phyloP scores from a whole-genome alignment of 306 rosid species.

The Adenanthera pavonina region DNA sequence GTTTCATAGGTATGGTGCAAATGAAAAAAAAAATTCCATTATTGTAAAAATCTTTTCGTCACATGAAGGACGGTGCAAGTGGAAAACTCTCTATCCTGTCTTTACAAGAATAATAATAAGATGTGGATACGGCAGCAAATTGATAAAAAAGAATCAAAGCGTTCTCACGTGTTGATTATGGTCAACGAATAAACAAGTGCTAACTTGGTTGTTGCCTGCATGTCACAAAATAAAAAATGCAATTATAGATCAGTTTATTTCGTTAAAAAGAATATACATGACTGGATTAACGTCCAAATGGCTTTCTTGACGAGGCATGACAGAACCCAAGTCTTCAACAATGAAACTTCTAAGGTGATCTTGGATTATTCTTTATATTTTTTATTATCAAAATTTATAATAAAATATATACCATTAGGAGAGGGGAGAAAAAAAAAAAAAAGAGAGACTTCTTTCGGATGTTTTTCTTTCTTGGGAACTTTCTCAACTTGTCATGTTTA shows the following conservation, averaged over 20 bases:
- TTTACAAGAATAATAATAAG: background rate
- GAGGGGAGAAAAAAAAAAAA: background rate
- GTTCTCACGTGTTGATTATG: constrained; percentile 8
- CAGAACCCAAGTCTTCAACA: background rate
- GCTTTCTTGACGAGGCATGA: background rate
- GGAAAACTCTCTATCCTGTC: background rate
- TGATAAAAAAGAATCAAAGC: background rate
- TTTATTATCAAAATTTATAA: no score
- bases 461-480: constrained; percentile 17
- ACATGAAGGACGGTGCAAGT: background rate
- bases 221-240: constrained; percentile 22
- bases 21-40: background rate
- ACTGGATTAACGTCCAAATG: background rate
- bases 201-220: background rate
- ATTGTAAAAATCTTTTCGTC: background rate
- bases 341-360: background rate
- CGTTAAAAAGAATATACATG: background rate
- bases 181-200: background rate
- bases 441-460: background rate
- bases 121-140: background rate
- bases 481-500: constrained; percentile 16
- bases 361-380: no score
- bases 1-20: background rate
- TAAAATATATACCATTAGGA: background rate
- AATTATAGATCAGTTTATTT: background rate